These are phyloP conservation scores for Xylaria nigripes DNA, from an alignment of 495 filamentous ascomycete genomes.

Conservation along the genomic window DNA sequence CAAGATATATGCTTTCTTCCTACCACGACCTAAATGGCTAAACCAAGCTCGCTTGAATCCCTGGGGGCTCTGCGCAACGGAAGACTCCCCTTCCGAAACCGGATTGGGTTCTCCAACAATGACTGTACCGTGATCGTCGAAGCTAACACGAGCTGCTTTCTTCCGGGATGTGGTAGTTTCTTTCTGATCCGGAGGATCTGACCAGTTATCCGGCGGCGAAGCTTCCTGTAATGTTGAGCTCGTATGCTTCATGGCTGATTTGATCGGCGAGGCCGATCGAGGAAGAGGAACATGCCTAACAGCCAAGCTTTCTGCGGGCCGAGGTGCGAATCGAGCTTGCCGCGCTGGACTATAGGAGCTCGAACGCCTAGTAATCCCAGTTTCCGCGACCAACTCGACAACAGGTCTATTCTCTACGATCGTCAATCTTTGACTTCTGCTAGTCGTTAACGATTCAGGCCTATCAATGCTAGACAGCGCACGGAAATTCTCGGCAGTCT, in stretches of 20 bases:
- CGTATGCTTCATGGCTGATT: slow-evolving; percentile 71
- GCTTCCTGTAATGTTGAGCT: slow-evolving; percentile 43
- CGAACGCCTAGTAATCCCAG: slow-evolving; percentile 15
- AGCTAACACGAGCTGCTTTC: slow-evolving; percentile 73
- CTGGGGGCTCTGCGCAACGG: slow-evolving; percentile 43
- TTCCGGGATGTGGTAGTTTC: slow-evolving; percentile 51
- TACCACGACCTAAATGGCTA: slow-evolving; percentile 43
- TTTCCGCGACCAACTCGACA: slow-evolving; percentile 13
- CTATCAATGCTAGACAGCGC: not conserved
- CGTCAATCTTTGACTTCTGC: slow-evolving; percentile 5
- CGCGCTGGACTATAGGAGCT: slow-evolving; percentile 39
- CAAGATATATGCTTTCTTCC: slow-evolving; percentile 36
- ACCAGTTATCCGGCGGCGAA: slow-evolving; percentile 36
- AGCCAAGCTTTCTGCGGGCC: slow-evolving; percentile 38
- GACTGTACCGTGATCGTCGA: slow-evolving; percentile 58
- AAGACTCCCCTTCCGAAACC: slow-evolving; percentile 42
- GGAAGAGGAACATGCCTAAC: slow-evolving; percentile 70
- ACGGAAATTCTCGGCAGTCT: not conserved
- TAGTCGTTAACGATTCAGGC: not conserved
- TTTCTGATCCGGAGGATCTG: slow-evolving; percentile 25
- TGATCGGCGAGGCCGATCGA: slow-evolving; percentile 73
- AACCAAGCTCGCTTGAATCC: slow-evolving; percentile 45
- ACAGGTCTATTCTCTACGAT: slow-evolving; percentile 18
- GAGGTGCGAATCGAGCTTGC: slow-evolving; percentile 63
- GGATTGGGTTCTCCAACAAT: slow-evolving; percentile 53